phyloP scores from a whole-genome alignment of 1,139 yeast species.

The Protomyces lactucae-debilis region DNA sequence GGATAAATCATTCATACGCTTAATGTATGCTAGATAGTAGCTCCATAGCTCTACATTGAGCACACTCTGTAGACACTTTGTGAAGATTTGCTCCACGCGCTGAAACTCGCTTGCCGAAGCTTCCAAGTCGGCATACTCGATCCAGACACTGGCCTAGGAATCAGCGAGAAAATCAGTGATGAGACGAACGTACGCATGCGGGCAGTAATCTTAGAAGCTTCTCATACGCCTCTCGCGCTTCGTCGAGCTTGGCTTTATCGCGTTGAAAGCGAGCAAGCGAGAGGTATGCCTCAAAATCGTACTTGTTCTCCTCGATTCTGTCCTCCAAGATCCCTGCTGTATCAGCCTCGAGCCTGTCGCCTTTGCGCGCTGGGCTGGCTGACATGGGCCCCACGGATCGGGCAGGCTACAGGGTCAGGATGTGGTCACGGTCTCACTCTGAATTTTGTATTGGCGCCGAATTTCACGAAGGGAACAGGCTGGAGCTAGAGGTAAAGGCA shows the following conservation, averaged over 20 bases:
- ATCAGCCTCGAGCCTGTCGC: conserved; percentile 42
- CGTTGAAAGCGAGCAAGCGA: conserved; percentile 53
- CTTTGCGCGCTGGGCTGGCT: background rate
- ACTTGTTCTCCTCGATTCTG: conserved; percentile 52
- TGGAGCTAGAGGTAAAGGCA: background rate
- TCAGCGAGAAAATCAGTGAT: background rate
- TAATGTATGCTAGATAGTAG: conserved; percentile 69
- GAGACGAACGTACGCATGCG: conserved; percentile 5
- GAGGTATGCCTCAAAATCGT: conserved; percentile 56
- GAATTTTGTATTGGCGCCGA: no score
- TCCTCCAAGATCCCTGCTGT: conserved; percentile 58
- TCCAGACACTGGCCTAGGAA: conserved; percentile 58
- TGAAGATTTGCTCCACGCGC: conserved; percentile 61
- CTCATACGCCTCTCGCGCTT: conserved; percentile 57
- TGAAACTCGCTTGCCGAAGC: conserved; percentile 63
- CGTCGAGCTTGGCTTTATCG: conserved; percentile 58
- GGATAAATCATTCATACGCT: conserved; percentile 65
- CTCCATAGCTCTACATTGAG: conserved; percentile 66
- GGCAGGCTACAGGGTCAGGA: no score
- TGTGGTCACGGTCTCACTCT: no score
- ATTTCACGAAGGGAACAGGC: background rate
- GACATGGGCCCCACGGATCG: background rate
- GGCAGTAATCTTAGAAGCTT: conserved; percentile 49
- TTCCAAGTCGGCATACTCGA: conserved; percentile 64
- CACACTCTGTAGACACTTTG: conserved; percentile 55